A percentile compares a stretch with the other conserved stretches of the same genome.
These are phyloP conservation scores for Yamadazyma triangularis DNA, from an alignment of 1,139 yeast genomes.

Conservation along the genomic window DNA sequence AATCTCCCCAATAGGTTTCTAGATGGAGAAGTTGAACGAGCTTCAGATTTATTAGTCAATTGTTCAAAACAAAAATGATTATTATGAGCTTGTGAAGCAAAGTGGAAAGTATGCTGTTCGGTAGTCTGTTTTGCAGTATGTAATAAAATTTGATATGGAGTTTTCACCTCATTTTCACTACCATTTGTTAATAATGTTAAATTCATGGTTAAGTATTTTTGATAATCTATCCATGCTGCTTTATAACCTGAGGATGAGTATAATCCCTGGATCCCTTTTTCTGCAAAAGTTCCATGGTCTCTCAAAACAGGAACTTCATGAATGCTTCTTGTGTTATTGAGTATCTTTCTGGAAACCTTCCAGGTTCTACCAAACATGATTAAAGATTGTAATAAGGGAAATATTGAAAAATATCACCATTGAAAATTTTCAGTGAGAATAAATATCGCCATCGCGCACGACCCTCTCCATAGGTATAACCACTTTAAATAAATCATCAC, in stretches of 20 bases:
- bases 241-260: constrained; percentile 66
- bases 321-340: constrained; percentile 27
- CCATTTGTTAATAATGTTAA: constrained; percentile 74
- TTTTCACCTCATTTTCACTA: constrained; percentile 72
- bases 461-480: too few relatives aligned
- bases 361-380: not conserved
- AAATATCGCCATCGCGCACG: constrained; percentile 1
- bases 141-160: constrained; percentile 72
- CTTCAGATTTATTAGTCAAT: constrained; percentile 35
- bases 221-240: constrained; percentile 79
- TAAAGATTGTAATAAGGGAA: too few relatives aligned
- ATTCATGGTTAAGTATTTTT: constrained; percentile 60
- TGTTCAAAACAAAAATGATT: constrained; percentile 86
- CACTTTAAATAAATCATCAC: too few relatives aligned
- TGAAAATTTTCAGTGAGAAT: not conserved
- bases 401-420: too few relatives aligned
- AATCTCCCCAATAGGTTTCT: constrained; percentile 43
- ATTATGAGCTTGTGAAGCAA: constrained; percentile 88
- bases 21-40: constrained; percentile 41
- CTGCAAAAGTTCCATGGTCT: constrained; percentile 31
- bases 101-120: constrained; percentile 71
- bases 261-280: constrained; percentile 66
- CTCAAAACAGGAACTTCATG: constrained; percentile 66
- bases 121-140: constrained; percentile 69
- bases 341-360: not conserved